These are phyloP conservation scores for Phaeosphaeriaceae sp. DNA, from an alignment of 2,329 filamentous ascomycete species.

Conservation along the genomic window DNA sequence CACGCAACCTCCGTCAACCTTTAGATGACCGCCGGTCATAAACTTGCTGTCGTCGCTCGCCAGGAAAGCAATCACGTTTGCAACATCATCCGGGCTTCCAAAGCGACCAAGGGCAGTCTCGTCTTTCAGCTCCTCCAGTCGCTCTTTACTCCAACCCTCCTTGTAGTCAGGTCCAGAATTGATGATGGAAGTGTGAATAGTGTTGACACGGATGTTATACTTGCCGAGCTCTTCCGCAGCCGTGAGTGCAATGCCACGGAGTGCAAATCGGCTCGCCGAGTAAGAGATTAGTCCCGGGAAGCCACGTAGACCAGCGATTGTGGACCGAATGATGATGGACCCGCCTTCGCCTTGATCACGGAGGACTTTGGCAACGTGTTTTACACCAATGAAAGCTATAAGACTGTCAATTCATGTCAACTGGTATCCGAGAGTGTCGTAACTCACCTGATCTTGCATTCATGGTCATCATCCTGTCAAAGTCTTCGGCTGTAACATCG, in stretches of 20 bases:
- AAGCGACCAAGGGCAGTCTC: constrained; percentile 47
- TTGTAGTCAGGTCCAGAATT: constrained; percentile 44
- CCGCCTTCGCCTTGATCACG: constrained; percentile 39
- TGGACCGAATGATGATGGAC: constrained; percentile 50
- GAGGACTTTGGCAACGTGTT: constrained; percentile 46
- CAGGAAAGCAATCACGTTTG: constrained; percentile 48
- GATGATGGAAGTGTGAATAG: constrained; percentile 50
- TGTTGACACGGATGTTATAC: constrained; percentile 50
- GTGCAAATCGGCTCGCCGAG: constrained; percentile 48
- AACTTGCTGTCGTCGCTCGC: constrained; percentile 50
- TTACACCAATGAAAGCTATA: constrained; percentile 47
- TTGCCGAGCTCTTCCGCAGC: constrained; percentile 49
- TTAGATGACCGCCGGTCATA: constrained; percentile 47
- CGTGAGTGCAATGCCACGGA: constrained; percentile 48
- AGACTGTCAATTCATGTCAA: constrained; percentile 8
- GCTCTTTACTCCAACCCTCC: constrained; percentile 44
- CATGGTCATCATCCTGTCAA: constrained; percentile 45
- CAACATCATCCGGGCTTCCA: constrained; percentile 48
- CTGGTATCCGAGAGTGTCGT: not conserved
- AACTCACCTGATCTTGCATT: constrained; percentile 48
- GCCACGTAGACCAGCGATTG: constrained; percentile 48
- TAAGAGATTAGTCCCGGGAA: constrained; percentile 47
- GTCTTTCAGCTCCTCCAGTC: constrained; percentile 40
- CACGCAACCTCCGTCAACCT: constrained; percentile 44
- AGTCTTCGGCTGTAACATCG: constrained; percentile 47